These are phyloP conservation scores for Kwoniella botswanensis DNA, from an alignment of 768 basidiomycete species.

Conservation along the genomic window DNA sequence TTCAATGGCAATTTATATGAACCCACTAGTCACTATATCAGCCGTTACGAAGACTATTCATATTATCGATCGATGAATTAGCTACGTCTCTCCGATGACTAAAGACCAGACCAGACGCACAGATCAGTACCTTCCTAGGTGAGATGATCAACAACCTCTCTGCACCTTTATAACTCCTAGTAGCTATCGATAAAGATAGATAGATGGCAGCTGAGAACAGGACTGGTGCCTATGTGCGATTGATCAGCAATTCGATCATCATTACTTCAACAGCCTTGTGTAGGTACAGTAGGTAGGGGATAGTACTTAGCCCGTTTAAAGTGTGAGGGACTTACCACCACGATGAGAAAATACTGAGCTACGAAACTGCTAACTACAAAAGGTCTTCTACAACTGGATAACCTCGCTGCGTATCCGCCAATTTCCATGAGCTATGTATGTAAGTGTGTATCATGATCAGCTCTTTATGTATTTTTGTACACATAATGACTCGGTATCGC, in stretches of 20 bases:
- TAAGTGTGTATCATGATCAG: background rate
- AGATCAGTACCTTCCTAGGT: conserved; percentile 47
- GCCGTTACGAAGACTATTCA: conserved; percentile 46
- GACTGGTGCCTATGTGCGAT: conserved; percentile 51
- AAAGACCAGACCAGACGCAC: conserved; percentile 23
- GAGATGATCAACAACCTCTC: conserved; percentile 45
- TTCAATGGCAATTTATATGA: background rate
- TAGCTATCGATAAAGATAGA: conserved; percentile 46
- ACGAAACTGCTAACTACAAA: conserved; percentile 51
- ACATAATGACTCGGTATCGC: too few relatives aligned
- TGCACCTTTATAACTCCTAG: conserved; percentile 37
- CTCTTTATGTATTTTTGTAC: background rate
- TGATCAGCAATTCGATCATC: background rate
- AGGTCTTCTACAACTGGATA: conserved; percentile 43
- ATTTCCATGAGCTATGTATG: conserved; percentile 52
- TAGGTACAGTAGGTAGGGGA: too few relatives aligned
- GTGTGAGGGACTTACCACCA: conserved; percentile 42
- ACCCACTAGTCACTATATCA: conserved; percentile 51
- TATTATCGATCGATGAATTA: background rate
- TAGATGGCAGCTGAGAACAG: conserved; percentile 57
- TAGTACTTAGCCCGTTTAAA: too few relatives aligned
- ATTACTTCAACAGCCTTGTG: background rate
- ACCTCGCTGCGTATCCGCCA: conserved; percentile 55
- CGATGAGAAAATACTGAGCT: conserved; percentile 56
- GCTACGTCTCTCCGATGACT: background rate